Conservation (phyloP, 176 grass and related monocot species). For the Elymus sibiricus region DNA sequence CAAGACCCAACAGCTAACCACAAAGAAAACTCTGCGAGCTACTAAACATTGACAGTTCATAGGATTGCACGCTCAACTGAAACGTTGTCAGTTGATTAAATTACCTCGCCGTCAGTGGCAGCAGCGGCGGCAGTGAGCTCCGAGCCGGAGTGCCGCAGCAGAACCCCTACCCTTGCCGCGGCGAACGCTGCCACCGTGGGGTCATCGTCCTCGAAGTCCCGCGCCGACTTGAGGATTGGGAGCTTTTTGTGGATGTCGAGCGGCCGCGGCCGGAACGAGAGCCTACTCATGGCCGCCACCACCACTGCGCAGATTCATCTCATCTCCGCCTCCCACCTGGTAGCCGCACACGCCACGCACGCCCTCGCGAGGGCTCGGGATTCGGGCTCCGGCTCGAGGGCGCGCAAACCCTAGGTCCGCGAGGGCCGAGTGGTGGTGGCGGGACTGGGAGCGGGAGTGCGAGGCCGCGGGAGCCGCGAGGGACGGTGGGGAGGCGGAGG, state of each 20-base stretch:
- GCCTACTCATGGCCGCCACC: slow-evolving; percentile 82
- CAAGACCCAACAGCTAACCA: background rate
- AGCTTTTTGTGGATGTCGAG: slow-evolving; percentile 99
- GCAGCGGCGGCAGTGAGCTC: slow-evolving; percentile 39
- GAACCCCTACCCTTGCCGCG: slow-evolving; percentile 27
- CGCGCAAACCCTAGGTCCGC: slow-evolving; percentile 39
- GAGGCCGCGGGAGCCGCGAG: background rate
- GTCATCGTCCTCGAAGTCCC: slow-evolving; percentile 96
- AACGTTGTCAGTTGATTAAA: background rate
- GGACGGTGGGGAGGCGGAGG: background rate
- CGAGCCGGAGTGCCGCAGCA: slow-evolving; percentile 35
- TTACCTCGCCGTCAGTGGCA: slow-evolving; percentile 39
- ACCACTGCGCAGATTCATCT: slow-evolving; percentile 36
- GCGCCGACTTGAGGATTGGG: slow-evolving; percentile 77
- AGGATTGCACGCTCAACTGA: background rate
- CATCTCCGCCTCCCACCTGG: slow-evolving; percentile 35
- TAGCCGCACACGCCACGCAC: background rate
- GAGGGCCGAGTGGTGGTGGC: background rate
- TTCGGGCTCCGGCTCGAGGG: background rate
- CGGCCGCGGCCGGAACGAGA: slow-evolving; percentile 90
- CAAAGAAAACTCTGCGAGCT: background rate
- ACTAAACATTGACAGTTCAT: background rate
- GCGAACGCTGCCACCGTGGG: slow-evolving; percentile 15
- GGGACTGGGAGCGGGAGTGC: background rate
- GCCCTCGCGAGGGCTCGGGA: background rate